A percentile compares a stretch with the other conserved stretches of the same genome.
These are phyloP conservation scores for Apiospora arundinis DNA, from an alignment of 2,329 filamentous ascomycete species.

Conservation along the genomic window DNA sequence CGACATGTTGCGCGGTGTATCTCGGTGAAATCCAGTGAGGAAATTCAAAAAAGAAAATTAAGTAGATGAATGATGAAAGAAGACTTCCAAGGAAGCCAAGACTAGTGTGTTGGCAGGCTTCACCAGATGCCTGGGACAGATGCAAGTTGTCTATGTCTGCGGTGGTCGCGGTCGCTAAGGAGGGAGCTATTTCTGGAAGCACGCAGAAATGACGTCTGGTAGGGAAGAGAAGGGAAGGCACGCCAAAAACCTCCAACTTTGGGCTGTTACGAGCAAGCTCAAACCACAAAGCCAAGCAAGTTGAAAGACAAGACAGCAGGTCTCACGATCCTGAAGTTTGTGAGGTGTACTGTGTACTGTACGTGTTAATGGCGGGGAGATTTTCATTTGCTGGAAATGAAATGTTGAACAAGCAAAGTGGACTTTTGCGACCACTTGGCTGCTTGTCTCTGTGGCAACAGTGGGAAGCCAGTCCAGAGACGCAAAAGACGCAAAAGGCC, in stretches of 20 bases:
- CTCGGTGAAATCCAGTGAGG: neutral
- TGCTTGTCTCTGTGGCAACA: slow-evolving; percentile 17
- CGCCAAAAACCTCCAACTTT: neutral
- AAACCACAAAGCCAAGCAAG: neutral
- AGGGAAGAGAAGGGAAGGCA: slow-evolving; percentile 4
- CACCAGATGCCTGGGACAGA: neutral
- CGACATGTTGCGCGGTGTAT: slow-evolving; percentile 56
- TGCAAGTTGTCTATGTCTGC: slow-evolving; percentile 11
- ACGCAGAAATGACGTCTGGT: slow-evolving; percentile 7
- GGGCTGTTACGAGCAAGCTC: neutral
- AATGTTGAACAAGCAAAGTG: slow-evolving; percentile 6
- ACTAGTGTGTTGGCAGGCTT: neutral
- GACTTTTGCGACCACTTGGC: slow-evolving; percentile 8
- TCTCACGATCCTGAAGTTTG: slow-evolving; percentile 4
- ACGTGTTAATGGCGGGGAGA: neutral
- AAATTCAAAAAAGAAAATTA: neutral
- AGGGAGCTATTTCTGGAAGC: neutral
- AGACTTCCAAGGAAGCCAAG: neutral
- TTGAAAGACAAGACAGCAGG: neutral
- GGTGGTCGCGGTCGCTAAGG: neutral
- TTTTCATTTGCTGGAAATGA: slow-evolving; percentile 18
- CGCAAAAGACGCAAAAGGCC: no score
- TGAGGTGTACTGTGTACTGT: neutral
- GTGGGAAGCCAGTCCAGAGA: neutral
- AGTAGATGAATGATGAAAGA: neutral